Base-by-base conservation (phyloP, 306 rosid genomes). In the Sindora glabra region DNA sequence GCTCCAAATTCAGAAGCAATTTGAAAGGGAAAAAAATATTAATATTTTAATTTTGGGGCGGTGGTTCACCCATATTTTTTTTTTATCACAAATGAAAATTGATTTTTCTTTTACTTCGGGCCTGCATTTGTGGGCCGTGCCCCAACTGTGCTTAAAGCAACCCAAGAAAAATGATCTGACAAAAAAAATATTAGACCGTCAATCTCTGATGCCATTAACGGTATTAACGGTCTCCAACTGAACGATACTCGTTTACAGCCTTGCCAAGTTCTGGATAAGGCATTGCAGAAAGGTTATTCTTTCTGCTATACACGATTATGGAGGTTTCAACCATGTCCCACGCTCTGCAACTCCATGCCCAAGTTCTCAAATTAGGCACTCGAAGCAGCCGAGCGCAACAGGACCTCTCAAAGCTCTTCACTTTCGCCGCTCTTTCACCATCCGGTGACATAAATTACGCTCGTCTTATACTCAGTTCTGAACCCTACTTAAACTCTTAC, bases 311-410 rank as follows among this genome's bases (percentile, higher is more conserved):
- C 23, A 32, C 9, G 14, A 59, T 9, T 6, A 69, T 74, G 86
- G 90, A 84, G 69, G 49, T 84, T 22, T 65, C 37, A 30, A 63
- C 60, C 66, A 70, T 84, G 83, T 41, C 67, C 19, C 71, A 84
- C 30, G 87, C 83, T 30, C 69, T 81, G 60, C 90, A 84, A 64
- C 47, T 84, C 45, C 91, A 81, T 25, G 85, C 64, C 2, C 85
- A 70, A 47, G 18, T 72, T 0, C 40, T 78, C n/a, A 84, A 84
- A 70, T 47, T 67, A 1, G 66, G 84, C n/a, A 23, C 26, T 10
- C 49, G 5, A 13, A 34, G 34, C 15, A 22, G 9, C 22, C 58
- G 39, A 1, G 24, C 65, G 3, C 54, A 55, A 2, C 72, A 52
- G 3, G 56, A 52, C 16, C 55, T 81, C 36, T 75, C 82, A 3